Conservation (phyloP, 1,284 basidiomycete species). For the Rhodotorula sp. region DNA sequence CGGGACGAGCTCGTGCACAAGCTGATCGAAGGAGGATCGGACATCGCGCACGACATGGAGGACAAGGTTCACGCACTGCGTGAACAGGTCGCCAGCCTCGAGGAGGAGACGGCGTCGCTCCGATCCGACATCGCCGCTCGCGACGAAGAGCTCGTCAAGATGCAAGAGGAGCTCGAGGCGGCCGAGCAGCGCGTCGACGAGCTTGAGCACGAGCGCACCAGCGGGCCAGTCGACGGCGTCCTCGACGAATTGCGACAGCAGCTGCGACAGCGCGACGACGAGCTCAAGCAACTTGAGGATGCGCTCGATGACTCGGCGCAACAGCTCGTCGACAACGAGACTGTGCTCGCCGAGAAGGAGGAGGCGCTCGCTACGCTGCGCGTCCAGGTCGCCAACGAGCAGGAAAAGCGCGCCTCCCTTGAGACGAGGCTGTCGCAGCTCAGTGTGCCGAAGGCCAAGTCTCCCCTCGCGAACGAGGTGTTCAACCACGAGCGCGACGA, state of each 20-base stretch:
- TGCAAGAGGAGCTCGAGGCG: conserved; percentile 50
- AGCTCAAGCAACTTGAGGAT: conserved; percentile 58
- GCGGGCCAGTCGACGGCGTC: conserved; percentile 56
- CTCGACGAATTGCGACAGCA: conserved; percentile 58
- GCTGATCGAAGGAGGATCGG: conserved; percentile 10
- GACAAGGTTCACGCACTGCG: conserved; percentile 10
- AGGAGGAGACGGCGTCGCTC: conserved; percentile 46
- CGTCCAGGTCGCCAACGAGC: conserved; percentile 27
- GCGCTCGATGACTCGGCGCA: conserved; percentile 39
- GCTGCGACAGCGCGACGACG: conserved; percentile 55
- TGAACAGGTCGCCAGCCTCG: conserved; percentile 12
- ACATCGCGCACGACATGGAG: conserved; percentile 3
- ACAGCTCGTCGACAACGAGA: conserved; percentile 37
- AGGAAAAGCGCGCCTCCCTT: conserved; percentile 28
- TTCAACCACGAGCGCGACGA: conserved; percentile 52
- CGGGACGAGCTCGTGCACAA: conserved; percentile 35
- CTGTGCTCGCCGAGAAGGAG: conserved; percentile 17
- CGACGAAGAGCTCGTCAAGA: conserved; percentile 44
- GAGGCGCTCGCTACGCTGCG: conserved; percentile 33
- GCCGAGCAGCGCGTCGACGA: conserved; percentile 49
- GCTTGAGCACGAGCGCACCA: conserved; percentile 51
- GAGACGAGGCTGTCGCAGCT: conserved; percentile 34
- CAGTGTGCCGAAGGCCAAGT: conserved; percentile 36
- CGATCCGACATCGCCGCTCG: conserved; percentile 50
- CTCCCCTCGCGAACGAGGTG: conserved; percentile 53